A percentile compares a stretch with the other conserved stretches of the same genome.
phyloP scores from a whole-genome alignment of 2,329 filamentous ascomycete genomes.

The Gnomoniopsis smithogilvyi region DNA sequence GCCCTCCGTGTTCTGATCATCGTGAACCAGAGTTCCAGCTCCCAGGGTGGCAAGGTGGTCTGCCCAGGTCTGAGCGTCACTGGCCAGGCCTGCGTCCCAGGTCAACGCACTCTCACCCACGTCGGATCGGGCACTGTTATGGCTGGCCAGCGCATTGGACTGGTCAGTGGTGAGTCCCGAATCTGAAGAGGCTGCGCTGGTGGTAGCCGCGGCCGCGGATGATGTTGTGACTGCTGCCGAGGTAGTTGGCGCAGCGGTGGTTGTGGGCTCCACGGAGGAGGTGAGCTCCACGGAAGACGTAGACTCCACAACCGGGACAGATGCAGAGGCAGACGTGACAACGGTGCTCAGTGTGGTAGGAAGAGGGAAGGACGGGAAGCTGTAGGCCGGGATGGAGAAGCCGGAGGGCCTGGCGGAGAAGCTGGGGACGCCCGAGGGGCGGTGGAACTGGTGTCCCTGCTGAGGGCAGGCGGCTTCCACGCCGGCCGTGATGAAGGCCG shows the following conservation, averaged over 20 bases:
- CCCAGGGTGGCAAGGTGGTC: constrained; percentile 14
- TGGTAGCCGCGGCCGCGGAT: constrained; percentile 1
- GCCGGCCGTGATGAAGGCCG: constrained; percentile 13
- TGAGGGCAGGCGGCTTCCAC: constrained; percentile 1
- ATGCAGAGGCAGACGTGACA: neutral
- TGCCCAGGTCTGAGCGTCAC: constrained; percentile 18
- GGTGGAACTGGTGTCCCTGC: too few relatives aligned
- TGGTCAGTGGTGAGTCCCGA: constrained; percentile 16
- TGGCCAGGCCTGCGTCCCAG: constrained; percentile 18
- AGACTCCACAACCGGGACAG: neutral
- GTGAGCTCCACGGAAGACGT: neutral
- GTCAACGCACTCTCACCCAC: constrained; percentile 13
- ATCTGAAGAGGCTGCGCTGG: neutral
- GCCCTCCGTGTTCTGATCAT: constrained; percentile 7
- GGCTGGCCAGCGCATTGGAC: constrained; percentile 13
- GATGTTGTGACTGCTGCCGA: neutral
- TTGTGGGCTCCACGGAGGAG: neutral
- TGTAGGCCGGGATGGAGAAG: neutral
- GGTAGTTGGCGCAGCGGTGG: neutral
- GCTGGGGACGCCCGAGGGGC: neutral
- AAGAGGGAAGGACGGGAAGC: neutral
- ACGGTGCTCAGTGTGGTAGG: neutral
- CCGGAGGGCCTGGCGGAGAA: neutral
- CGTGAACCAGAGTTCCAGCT: constrained; percentile 12
- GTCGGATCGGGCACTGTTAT: constrained; percentile 19